Evolutionary conservation across 1,284 basidiomycete species (phyloP).

Genomic region (Xerocomus minutiporus): DNA sequence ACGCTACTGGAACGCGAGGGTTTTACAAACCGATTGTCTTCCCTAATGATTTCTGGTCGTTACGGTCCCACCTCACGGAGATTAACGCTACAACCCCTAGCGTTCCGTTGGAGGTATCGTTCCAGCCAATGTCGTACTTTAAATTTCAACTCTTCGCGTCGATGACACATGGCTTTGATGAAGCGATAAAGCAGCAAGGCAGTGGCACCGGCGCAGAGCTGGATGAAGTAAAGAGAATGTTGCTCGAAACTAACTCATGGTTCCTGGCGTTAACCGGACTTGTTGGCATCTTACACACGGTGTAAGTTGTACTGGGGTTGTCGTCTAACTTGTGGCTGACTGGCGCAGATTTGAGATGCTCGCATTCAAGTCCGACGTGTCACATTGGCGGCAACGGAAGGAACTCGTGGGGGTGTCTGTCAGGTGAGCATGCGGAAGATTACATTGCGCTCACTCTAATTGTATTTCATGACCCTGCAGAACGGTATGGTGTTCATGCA

Average conservation of each 20-base stretch:
- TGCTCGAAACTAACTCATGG: constrained; percentile 91
- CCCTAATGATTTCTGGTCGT: constrained; percentile 93
- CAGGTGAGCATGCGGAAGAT: constrained; percentile 42
- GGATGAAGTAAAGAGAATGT: constrained; percentile 91
- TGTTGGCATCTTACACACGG: constrained; percentile 82
- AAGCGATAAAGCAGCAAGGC: constrained; percentile 73
- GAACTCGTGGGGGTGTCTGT: constrained; percentile 83
- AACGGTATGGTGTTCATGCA: constrained; percentile 37
- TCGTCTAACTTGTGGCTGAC: constrained; percentile 5
- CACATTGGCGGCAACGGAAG: constrained; percentile 92
- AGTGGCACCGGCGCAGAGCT: constrained; percentile 64
- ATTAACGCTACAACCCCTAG: constrained; percentile 72
- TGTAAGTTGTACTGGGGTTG: constrained; percentile 49
- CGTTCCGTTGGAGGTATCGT: constrained; percentile 76
- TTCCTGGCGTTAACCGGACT: constrained; percentile 77
- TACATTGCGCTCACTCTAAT: constrained; percentile 7
- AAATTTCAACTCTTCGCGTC: constrained; percentile 83
- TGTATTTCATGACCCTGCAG: constrained; percentile 24
- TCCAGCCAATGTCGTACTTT: constrained; percentile 81
- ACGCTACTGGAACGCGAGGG: constrained; percentile 56
- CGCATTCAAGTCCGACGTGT: constrained; percentile 91
- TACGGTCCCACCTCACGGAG: constrained; percentile 74
- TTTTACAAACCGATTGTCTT: constrained; percentile 87
- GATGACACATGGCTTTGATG: constrained; percentile 79
- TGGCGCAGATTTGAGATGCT: constrained; percentile 80